Base-by-base conservation (phyloP, 1,284 basidiomycete genomes). In the Cutaneotrichosporon sp. region DNA sequence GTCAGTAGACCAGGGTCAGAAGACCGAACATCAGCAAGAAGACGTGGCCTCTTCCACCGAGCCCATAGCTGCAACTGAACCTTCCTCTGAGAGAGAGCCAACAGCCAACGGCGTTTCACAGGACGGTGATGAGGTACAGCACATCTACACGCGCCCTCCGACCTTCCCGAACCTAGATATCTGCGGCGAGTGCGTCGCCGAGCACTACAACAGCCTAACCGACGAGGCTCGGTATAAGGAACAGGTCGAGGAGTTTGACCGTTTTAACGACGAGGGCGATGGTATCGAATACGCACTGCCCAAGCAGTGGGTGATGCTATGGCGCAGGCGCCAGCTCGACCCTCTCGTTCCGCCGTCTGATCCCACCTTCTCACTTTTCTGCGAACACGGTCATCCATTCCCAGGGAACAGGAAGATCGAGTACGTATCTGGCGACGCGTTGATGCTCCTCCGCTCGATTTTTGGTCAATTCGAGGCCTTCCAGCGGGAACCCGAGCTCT, bases 171-270 rank as follows among this genome's bases (percentile, higher is more conserved):
- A 32, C 9, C 27, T 65, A 14, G 61, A 65, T 11, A 52, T 70
- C 22, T 72, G 70, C 48, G 12, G 31, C 1, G 16, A 32, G 2
- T 72, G 70, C 46, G 55, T 71, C 16, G 61, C 52, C 20, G 47
- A 43, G 0, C 53, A 39, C 5, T 68, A 61, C 34, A 27, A 33
- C 12, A 6, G 19, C 2, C 43, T 34, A 6, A 17, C 44, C 4
- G 34, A 37, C 3, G 26, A 43, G 16, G 27, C 46, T 3, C 43
- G 55, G 14, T 52, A 44, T 5, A 29, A 37, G 3, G 47, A 53
- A 5, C 57, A 57, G 14, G 43, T 66, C 3, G 20, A 12, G 3
- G 39, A 33, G 5, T 71, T 70, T 39, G 53, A 68, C 29, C 24
- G 48, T 17, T 41, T 65, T 12, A 64, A 67, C 45, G 16, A 22